A percentile compares a stretch with the other conserved stretches of the same genome.
These are phyloP conservation scores for Aspergillus floridensis DNA, from an alignment of 2,329 filamentous ascomycete genomes.

Conservation along the genomic window DNA sequence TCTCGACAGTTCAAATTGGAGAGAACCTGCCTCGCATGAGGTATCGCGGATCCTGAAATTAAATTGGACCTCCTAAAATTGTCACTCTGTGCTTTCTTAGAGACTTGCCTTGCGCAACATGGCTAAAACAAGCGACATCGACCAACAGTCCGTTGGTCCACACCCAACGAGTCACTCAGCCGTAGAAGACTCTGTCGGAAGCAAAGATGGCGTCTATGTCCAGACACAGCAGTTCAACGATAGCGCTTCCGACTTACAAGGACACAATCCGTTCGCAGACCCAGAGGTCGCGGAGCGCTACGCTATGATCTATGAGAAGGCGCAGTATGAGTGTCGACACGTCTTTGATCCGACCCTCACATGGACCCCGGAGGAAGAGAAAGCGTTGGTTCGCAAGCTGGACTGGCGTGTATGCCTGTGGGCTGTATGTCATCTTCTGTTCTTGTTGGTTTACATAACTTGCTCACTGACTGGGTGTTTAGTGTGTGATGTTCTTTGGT, in stretches of 20 bases:
- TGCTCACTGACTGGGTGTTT: slow-evolving; percentile 14
- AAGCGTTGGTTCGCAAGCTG: slow-evolving; percentile 25
- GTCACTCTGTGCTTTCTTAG: neutral
- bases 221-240: neutral
- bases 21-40: neutral
- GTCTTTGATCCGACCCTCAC: slow-evolving; percentile 40
- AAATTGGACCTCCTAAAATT: neutral
- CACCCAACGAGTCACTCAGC: neutral
- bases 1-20: neutral
- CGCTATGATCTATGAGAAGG: slow-evolving; percentile 54
- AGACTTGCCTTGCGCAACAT: neutral
- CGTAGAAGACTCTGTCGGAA: neutral
- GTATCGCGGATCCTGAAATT: neutral
- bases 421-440: slow-evolving; percentile 21
- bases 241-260: neutral
- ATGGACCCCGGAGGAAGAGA: slow-evolving; percentile 38
- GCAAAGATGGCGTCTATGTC: neutral
- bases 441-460: neutral
- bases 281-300: slow-evolving; percentile 54
- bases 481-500: slow-evolving; percentile 58
- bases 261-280: slow-evolving; percentile 47
- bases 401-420: slow-evolving; percentile 26
- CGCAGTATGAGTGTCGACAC: slow-evolving; percentile 47
- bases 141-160: neutral
- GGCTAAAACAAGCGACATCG: neutral